These are phyloP conservation scores for Geopyxis carbonaria DNA, from an alignment of 495 filamentous ascomycete genomes.

Conservation along the genomic window DNA sequence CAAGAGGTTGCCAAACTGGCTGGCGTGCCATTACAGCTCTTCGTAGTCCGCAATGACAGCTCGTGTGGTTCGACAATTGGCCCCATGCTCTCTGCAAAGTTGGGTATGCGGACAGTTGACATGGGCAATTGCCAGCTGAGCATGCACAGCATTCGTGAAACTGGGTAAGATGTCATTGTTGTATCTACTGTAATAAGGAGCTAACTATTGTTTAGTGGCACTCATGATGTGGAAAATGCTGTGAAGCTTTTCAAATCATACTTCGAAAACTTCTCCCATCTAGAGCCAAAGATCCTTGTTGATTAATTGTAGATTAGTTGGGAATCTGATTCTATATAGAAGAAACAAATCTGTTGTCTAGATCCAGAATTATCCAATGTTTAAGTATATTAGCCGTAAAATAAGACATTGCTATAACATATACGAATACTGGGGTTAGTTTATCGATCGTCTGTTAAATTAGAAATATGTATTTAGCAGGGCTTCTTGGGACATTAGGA, in stretches of 20 bases:
- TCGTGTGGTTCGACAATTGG: conserved; percentile 92
- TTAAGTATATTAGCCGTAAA: no score
- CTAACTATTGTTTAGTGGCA: conserved; percentile 17
- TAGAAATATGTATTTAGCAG: no score
- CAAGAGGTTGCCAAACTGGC: conserved; percentile 64
- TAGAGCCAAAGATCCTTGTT: conserved; percentile 66
- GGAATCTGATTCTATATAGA: no score
- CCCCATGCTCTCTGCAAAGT: conserved; percentile 71
- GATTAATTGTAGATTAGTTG: no score
- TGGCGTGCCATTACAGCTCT: conserved; percentile 75
- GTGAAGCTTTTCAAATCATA: conserved; percentile 78
- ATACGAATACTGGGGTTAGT: no score
- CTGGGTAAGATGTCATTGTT: conserved; percentile 29
- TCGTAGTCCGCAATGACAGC: conserved; percentile 90
- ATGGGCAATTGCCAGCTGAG: conserved; percentile 87
- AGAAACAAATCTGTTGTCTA: no score
- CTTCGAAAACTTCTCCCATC: conserved; percentile 59
- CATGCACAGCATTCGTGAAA: conserved; percentile 97
- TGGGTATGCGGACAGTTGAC: conserved; percentile 79
- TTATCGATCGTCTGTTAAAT: no score
- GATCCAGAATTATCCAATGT: no score
- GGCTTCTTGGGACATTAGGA: no score
- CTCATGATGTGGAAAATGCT: conserved; percentile 68
- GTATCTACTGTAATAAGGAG: neutral
- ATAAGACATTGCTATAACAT: no score